Evolutionary conservation across 768 basidiomycete species (phyloP).

Genomic region (Trametes cingulata): DNA sequence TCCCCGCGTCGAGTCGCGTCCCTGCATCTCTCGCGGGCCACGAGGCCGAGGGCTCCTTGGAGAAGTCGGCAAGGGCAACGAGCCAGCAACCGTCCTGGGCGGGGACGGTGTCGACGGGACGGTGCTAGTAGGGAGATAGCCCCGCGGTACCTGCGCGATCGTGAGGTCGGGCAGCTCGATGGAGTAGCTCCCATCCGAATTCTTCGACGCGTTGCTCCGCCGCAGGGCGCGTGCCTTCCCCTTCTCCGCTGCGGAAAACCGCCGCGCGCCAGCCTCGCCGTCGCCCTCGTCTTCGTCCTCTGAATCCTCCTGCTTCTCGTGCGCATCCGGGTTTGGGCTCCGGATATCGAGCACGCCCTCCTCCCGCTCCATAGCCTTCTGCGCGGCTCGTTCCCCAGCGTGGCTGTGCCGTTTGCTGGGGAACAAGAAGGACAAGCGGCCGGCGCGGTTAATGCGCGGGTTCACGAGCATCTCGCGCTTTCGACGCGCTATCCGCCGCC

Average conservation of each 20-base stretch:
- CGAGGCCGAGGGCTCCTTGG: conserved; percentile 29
- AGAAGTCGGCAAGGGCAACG: conserved; percentile 13
- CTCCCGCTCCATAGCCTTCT: conserved; percentile 8
- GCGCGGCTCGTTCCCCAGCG: neutral
- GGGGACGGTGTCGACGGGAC: conserved; percentile 24
- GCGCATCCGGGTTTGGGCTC: conserved; percentile 12
- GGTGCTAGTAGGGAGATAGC: conserved; percentile 21
- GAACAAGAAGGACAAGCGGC: conserved; percentile 26
- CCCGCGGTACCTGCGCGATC: conserved; percentile 18
- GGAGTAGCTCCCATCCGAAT: conserved; percentile 34
- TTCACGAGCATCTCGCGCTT: conserved; percentile 33
- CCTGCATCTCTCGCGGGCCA: conserved; percentile 30
- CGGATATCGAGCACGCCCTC: conserved; percentile 18
- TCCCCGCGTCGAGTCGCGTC: conserved; percentile 26
- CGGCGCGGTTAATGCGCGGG: conserved; percentile 23
- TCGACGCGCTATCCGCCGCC: conserved; percentile 33
- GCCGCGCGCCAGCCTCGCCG: conserved; percentile 5
- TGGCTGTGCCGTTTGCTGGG: conserved; percentile 8
- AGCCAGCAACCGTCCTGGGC: conserved; percentile 11
- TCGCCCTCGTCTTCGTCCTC: conserved; percentile 23
- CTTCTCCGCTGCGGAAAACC: conserved; percentile 13
- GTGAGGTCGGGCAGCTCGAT: conserved; percentile 31
- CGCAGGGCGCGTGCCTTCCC: conserved; percentile 21
- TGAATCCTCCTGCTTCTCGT: conserved; percentile 21
- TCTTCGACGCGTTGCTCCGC: conserved; percentile 29